Evolutionary conservation across 106 monocot species (phyloP).

Genomic region (Iris macrosiphon): DNA sequence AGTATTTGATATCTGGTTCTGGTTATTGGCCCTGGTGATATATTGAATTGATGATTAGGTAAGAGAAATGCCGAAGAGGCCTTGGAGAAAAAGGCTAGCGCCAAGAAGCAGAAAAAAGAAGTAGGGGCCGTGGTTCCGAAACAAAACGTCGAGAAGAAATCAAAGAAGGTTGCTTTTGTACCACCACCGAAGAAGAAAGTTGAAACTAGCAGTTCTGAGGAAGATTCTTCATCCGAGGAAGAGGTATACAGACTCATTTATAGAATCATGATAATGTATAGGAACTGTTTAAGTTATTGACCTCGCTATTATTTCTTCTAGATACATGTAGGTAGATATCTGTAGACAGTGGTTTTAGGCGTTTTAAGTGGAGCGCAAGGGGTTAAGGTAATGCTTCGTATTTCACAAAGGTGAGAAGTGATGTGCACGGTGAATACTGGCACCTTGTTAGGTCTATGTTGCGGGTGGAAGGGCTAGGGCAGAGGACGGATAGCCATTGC

Average conservation of each 20-base stretch:
- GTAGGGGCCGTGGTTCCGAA: constrained; percentile 12
- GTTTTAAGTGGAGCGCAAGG: no score
- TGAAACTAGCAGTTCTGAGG: constrained; percentile 40
- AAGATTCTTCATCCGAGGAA: constrained; percentile 50
- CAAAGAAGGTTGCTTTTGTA: constrained; percentile 16
- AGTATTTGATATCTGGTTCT: background rate
- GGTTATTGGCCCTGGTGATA: background rate
- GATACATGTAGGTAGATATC: no score
- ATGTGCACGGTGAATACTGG: no score
- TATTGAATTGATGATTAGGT: constrained; percentile 15
- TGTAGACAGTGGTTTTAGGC: no score
- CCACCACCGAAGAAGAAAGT: constrained; percentile 38
- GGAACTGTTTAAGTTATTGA: no score
- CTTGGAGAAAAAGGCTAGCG: constrained; percentile 32
- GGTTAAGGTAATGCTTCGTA: no score
- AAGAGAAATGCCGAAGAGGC: constrained; percentile 61
- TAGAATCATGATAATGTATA: no score
- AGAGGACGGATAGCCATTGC: no score
- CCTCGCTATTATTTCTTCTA: no score
- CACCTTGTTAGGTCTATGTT: no score
- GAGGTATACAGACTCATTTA: constrained; percentile 20
- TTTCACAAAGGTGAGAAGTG: no score
- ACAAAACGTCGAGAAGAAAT: constrained; percentile 15
- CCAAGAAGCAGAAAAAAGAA: constrained; percentile 65
- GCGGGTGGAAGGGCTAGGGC: no score